A percentile compares a stretch with the other conserved stretches of the same genome.
These are phyloP conservation scores for Anisodus acutangulus DNA, from an alignment of 257 asterid genomes.

Conservation along the genomic window DNA sequence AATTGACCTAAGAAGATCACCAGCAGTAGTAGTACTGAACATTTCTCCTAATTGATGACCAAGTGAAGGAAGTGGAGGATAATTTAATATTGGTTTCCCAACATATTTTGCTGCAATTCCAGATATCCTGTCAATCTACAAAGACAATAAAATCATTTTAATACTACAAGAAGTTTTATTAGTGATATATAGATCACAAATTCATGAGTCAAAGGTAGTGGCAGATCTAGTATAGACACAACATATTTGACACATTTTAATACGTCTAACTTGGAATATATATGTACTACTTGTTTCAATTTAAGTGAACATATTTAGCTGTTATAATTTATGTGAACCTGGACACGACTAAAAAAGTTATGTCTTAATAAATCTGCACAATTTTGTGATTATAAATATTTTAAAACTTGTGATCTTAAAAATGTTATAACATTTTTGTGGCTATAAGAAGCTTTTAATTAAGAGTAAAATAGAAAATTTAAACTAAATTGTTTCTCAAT, in stretches of 20 bases:
- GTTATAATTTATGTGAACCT: no score
- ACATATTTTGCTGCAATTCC: slow-evolving; percentile 76
- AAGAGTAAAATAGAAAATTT: neutral
- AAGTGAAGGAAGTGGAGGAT: slow-evolving; percentile 54
- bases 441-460: neutral
- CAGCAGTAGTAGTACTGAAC: slow-evolving; percentile 37
- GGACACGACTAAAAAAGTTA: no score
- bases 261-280: neutral
- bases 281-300: neutral
- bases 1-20: slow-evolving; percentile 66
- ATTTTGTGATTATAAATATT: no score
- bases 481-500: neutral
- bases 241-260: neutral
- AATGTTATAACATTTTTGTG: no score
- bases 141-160: neutral
- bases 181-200: neutral
- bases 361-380: neutral
- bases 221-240: neutral
- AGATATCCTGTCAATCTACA: slow-evolving; percentile 73
- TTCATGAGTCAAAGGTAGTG: neutral
- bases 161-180: neutral
- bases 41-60: slow-evolving; percentile 56
- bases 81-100: slow-evolving; percentile 64
- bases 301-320: neutral
- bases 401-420: no score